Conservation (phyloP, 1,284 basidiomycete genomes). For the Lentinula novae-zelandiae region DNA sequence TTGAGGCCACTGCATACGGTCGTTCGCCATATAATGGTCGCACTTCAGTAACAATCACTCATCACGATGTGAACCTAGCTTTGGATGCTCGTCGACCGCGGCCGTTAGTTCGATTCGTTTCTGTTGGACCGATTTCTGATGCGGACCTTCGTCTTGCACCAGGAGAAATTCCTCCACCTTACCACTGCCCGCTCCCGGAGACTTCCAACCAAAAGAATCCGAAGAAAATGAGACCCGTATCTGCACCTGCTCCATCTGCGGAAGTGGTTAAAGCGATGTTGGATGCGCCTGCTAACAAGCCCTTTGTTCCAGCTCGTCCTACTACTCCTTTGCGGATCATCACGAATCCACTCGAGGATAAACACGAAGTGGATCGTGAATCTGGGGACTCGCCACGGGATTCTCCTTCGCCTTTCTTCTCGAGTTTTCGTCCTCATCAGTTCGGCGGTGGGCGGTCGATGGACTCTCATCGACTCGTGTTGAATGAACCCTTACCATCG, state of each 20-base stretch:
- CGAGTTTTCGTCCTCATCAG: background rate
- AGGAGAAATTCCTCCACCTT: background rate
- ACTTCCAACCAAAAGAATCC: background rate
- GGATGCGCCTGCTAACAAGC: background rate
- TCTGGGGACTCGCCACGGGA: background rate
- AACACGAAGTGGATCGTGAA: background rate
- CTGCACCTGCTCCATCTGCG: slow-evolving; percentile 3
- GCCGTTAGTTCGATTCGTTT: slow-evolving; percentile 10
- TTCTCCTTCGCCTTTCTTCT: background rate
- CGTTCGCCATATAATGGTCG: slow-evolving; percentile 6
- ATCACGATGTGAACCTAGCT: slow-evolving; percentile 14
- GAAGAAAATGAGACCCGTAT: background rate
- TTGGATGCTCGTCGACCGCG: background rate
- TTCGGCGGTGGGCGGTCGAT: background rate
- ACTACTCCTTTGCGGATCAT: background rate
- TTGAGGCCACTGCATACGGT: slow-evolving; percentile 11
- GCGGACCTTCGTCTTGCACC: slow-evolving; percentile 4
- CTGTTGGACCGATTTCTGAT: slow-evolving; percentile 14
- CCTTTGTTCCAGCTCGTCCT: background rate
- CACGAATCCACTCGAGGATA: background rate
- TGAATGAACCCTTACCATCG: background rate
- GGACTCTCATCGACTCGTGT: background rate
- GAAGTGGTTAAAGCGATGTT: background rate
- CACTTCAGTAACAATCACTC: slow-evolving; percentile 12
- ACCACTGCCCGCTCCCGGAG: background rate